These are phyloP conservation scores for Paramecium primaurelia DNA, from an alignment of 73 alveolate species.

Conservation along the genomic window DNA sequence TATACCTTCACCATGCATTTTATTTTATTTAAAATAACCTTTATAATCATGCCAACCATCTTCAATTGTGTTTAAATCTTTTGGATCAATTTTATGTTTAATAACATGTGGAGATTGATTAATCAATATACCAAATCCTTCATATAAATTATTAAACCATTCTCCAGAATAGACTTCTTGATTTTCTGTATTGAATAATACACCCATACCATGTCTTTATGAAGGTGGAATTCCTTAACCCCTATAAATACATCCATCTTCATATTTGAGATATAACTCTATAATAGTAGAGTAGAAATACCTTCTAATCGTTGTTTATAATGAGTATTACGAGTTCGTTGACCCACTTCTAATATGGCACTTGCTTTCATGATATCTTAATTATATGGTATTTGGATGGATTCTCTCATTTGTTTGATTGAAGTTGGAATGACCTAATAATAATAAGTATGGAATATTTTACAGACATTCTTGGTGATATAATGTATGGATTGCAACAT, in stretches of 20 bases:
- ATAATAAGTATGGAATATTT: not conserved
- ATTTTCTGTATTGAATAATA: slow-evolving; percentile 2
- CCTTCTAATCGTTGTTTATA: not conserved
- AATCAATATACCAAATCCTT: not conserved
- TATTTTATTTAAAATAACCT: slow-evolving; percentile 8
- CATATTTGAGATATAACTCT: slow-evolving; percentile 4
- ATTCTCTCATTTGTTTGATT: not conserved
- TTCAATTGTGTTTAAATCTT: not conserved
- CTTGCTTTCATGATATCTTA: slow-evolving; percentile 8
- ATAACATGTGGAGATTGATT: not conserved
- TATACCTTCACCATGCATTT: slow-evolving; percentile 41
- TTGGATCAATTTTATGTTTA: not conserved
- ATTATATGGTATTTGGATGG: not conserved
- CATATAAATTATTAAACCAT: slow-evolving; percentile 29
- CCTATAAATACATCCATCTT: slow-evolving; percentile 19
- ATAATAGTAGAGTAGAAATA: not conserved
- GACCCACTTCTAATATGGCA: not conserved
- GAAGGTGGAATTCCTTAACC: slow-evolving; percentile 41
- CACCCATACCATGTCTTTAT: slow-evolving; percentile 7
- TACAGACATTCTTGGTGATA: not conserved
- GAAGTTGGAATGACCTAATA: not conserved
- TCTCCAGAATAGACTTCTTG: slow-evolving; percentile 33
- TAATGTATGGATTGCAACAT: not conserved
- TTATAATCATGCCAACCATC: slow-evolving; percentile 30
- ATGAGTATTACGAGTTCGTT: slow-evolving; percentile 20